Evolutionary conservation across 2,329 filamentous ascomycete species (phyloP).

Genomic region (Fusarium burgessii): DNA sequence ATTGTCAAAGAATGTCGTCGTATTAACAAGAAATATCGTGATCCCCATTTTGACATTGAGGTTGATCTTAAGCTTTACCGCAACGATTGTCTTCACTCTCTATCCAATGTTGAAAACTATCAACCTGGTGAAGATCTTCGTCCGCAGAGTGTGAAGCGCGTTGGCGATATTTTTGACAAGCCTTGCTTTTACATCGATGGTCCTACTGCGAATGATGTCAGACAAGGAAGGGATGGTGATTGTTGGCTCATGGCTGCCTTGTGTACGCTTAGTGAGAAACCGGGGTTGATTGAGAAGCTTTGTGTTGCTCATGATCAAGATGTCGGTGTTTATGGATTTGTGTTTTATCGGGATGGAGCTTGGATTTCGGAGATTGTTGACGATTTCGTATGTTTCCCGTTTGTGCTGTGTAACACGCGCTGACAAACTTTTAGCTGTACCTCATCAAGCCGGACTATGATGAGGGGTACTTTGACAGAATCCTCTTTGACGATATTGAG

Average conservation of each 20-base stretch:
- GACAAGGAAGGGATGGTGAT: constrained; percentile 82
- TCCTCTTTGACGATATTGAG: constrained; percentile 58
- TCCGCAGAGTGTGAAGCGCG: constrained; percentile 73
- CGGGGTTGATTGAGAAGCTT: constrained; percentile 76
- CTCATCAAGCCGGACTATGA: constrained; percentile 71
- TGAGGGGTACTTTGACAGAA: constrained; percentile 63
- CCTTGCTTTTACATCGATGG: constrained; percentile 84
- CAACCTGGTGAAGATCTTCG: constrained; percentile 50
- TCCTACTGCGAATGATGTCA: constrained; percentile 80
- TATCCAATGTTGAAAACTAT: constrained; percentile 50
- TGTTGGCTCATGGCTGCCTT: constrained; percentile 89
- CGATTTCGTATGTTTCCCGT: constrained; percentile 57
- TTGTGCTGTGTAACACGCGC: not conserved
- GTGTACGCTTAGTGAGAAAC: constrained; percentile 80
- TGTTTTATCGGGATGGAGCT: constrained; percentile 84
- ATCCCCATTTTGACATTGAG: constrained; percentile 89
- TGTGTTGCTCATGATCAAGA: constrained; percentile 79
- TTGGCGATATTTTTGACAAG: constrained; percentile 79
- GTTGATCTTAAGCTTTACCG: constrained; percentile 74
- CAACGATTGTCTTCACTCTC: constrained; percentile 63
- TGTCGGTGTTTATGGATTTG: constrained; percentile 86
- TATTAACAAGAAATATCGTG: constrained; percentile 86
- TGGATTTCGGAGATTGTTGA: constrained; percentile 73
- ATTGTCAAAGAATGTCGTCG: constrained; percentile 76
- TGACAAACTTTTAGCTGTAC: constrained; percentile 55